Conservation (phyloP, 768 basidiomycete genomes). For the Termitomyces sp. region DNA sequence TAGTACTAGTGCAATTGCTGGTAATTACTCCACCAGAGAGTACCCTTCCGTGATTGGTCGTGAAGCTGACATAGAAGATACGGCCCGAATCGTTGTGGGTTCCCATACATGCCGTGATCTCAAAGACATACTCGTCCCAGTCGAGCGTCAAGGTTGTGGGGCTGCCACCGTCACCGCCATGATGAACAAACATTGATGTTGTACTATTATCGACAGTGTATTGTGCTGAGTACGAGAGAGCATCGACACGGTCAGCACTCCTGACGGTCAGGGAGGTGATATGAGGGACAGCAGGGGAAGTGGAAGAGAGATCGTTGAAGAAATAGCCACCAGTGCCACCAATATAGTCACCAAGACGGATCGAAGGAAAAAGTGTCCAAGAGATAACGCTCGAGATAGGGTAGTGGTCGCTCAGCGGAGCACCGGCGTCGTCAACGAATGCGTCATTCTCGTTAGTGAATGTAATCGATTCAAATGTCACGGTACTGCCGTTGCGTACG, state of each 20-base stretch:
- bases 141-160: conserved; percentile 21
- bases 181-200: conserved; percentile 5
- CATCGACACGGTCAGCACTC: conserved; percentile 26
- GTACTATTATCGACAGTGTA: conserved; percentile 11
- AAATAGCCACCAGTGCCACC: conserved; percentile 28
- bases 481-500: conserved; percentile 18
- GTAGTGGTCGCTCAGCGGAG: conserved; percentile 31
- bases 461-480: conserved; percentile 19
- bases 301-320: conserved; percentile 25
- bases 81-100: conserved; percentile 21
- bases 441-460: conserved; percentile 27
- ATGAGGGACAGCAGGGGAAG: conserved; percentile 16
- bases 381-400: conserved; percentile 23
- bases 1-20: conserved; percentile 19
- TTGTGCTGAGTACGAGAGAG: conserved; percentile 21
- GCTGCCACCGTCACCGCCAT: conserved; percentile 30
- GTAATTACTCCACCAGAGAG: conserved; percentile 24
- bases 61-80: conserved; percentile 25
- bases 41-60: conserved; percentile 24
- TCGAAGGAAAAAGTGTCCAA: conserved; percentile 25
- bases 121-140: conserved; percentile 19
- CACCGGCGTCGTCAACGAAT: conserved; percentile 23
- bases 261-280: conserved; percentile 26
- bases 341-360: conserved; percentile 26
- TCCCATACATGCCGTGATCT: conserved; percentile 22